These are phyloP conservation scores for Rhipidocladum racemiflorum DNA, from an alignment of 176 grass and related monocot genomes.

Conservation along the genomic window DNA sequence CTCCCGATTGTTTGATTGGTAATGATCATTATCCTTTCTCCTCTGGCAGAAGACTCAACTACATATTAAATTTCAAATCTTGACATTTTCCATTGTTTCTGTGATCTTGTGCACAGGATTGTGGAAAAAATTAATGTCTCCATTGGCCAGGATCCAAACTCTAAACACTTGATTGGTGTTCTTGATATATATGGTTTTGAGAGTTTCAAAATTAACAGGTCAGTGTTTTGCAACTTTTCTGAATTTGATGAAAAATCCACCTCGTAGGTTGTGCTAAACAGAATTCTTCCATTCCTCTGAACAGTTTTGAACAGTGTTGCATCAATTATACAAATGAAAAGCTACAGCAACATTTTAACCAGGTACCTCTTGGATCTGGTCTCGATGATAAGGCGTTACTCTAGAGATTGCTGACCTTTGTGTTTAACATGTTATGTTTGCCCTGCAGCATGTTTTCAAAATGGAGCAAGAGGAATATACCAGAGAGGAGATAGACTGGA, in stretches of 20 bases:
- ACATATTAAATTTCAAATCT: constrained; percentile 22
- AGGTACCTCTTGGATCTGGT: constrained; percentile 51
- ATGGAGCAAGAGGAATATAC: constrained; percentile 99
- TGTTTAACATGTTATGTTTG: constrained; percentile 35
- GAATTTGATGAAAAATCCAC: not conserved
- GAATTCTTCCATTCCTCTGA: constrained; percentile 25
- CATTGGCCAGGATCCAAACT: constrained; percentile 98
- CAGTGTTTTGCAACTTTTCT: constrained; percentile 26
- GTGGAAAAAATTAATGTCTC: constrained; percentile 99
- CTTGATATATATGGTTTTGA: constrained; percentile 99
- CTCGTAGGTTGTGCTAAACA: constrained; percentile 20
- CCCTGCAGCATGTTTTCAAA: constrained; percentile 97
- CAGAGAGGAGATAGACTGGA: constrained; percentile 98
- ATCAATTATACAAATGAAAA: constrained; percentile 99
- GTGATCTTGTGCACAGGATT: constrained; percentile 63
- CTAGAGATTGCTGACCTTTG: constrained; percentile 26
- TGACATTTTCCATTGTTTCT: constrained; percentile 21
- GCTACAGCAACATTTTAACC: constrained; percentile 98
- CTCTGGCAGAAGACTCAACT: constrained; percentile 1
- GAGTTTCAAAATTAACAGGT: constrained; percentile 99
- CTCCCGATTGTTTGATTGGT: constrained; percentile 99
- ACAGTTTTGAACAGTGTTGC: constrained; percentile 93
- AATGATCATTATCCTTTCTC: constrained; percentile 26
- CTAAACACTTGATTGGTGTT: constrained; percentile 95
- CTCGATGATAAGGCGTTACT: not conserved